phyloP scores from a whole-genome alignment of 139 green algal species.

The Microglena sp. region DNA sequence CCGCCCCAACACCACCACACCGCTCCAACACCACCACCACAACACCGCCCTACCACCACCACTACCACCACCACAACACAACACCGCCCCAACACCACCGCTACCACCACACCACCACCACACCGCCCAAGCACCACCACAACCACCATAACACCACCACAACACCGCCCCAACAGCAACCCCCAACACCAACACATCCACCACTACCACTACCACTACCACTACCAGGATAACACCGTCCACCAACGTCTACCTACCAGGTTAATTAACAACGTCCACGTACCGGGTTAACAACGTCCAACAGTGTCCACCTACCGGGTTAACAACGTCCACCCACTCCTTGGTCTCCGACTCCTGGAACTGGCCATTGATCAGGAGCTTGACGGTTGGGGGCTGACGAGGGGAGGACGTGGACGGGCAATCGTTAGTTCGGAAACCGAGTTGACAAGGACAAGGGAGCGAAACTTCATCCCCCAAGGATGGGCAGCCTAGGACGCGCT shows the following conservation, averaged over 20 bases:
- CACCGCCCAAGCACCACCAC: no score
- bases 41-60: no score
- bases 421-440: neutral
- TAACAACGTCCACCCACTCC: conserved; percentile 61
- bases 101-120: no score
- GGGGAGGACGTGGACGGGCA: no score
- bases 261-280: neutral
- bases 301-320: conserved; percentile 48
- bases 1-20: no score
- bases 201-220: neutral
- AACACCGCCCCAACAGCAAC: neutral
- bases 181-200: neutral
- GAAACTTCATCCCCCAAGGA: no score
- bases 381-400: no score
- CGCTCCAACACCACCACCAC: no score
- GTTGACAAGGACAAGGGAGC: no score
- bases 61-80: no score
- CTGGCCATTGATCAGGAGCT: conserved; percentile 63
- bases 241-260: neutral
- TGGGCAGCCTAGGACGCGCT: no score
- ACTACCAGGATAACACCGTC: neutral
- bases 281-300: conserved; percentile 51
- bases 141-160: neutral
- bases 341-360: conserved; percentile 55
- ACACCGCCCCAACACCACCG: no score